Evolutionary conservation across 1,139 yeast species (phyloP).

Genomic region (Lodderomyces jiufengensis): DNA sequence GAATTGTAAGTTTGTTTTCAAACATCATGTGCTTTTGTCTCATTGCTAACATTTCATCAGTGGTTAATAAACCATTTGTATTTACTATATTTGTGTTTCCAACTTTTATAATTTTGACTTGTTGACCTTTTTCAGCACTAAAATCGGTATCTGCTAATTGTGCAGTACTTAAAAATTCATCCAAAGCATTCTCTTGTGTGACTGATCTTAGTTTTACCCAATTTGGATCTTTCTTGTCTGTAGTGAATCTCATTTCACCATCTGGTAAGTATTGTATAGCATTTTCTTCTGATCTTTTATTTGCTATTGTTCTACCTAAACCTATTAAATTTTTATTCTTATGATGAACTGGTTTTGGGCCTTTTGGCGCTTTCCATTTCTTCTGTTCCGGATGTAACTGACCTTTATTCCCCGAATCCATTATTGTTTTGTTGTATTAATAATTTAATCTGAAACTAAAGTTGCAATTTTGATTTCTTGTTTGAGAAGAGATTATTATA

Average conservation of each 20-base stretch:
- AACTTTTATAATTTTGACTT: conserved; percentile 78
- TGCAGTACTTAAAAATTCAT: conserved; percentile 92
- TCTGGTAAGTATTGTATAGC: conserved; percentile 71
- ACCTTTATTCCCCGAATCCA: conserved; percentile 28
- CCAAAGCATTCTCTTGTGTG: conserved; percentile 90
- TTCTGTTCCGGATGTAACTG: conserved; percentile 47
- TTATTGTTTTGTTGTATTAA: conserved; percentile 1
- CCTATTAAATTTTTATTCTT: conserved; percentile 84
- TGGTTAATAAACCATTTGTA: conserved; percentile 51
- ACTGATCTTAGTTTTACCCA: conserved; percentile 92
- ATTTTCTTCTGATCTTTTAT: conserved; percentile 68
- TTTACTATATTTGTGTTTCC: conserved; percentile 55
- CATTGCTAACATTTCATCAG: conserved; percentile 63
- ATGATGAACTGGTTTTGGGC: conserved; percentile 85
- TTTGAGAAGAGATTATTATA: conserved; percentile 1
- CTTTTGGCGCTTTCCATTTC: conserved; percentile 70
- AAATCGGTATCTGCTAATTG: conserved; percentile 95
- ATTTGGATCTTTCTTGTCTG: conserved; percentile 77
- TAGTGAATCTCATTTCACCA: conserved; percentile 80
- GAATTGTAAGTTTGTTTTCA: conserved; percentile 83
- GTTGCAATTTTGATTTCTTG: conserved; percentile 1
- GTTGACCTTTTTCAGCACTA: conserved; percentile 82
- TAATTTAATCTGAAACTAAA: conserved; percentile 9
- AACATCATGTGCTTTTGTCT: conserved; percentile 68
- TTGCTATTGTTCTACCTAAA: conserved; percentile 78